Evolutionary conservation across 2,329 filamentous ascomycete genomes (phyloP), one percentile per base, ranked within the genome.

Genomic region (Geosmithia flava): DNA sequence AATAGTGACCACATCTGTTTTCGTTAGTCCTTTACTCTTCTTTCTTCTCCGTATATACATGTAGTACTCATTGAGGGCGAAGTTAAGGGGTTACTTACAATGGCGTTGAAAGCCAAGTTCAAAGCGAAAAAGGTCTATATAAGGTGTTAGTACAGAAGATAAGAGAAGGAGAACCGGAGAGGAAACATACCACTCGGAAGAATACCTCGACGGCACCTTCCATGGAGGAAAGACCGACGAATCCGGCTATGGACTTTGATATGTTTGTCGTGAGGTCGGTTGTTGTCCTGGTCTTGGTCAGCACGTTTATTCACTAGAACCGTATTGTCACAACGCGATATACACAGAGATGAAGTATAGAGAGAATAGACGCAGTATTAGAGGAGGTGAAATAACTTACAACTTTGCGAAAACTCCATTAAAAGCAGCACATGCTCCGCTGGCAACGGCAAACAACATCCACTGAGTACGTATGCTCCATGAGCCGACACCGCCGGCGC

Each of bases 391-490:
- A 19, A 41, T 27, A 41, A 71, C 78, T 58, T 67, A 87, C 83
- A 93, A 68, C 66, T 91, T 93, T 1, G 87, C 87, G 68, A 91
- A 89, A 5, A 87, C 81, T 50, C 86, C 86, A 56, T 93, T 93
- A 55, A 86, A 82, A 20, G 86, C 85, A 30, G 87, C 87, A 58
- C 85, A 90, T 47, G 77, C 80, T 52, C 87, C 87, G 58, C 83
- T 87, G 45, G 82, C 78, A 42, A 90, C 62, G 42, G 87, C 84
- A 52, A 85, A 75, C 46, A 82, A 66, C 52, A 91, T 74, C 81
- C 81, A 85, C 53, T 75, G 72, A 29, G 60, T 55, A 13, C 57
- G 58, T 23, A 53, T 67, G 55, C 56, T 64, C 65, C 52, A 64
- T 27, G 53, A 58, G 42, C 41, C 45, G 44, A 40, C n/a, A 37